These are phyloP conservation scores for Rutstroemia sp. DNA, from an alignment of 2,329 filamentous ascomycete genomes.

Conservation along the genomic window DNA sequence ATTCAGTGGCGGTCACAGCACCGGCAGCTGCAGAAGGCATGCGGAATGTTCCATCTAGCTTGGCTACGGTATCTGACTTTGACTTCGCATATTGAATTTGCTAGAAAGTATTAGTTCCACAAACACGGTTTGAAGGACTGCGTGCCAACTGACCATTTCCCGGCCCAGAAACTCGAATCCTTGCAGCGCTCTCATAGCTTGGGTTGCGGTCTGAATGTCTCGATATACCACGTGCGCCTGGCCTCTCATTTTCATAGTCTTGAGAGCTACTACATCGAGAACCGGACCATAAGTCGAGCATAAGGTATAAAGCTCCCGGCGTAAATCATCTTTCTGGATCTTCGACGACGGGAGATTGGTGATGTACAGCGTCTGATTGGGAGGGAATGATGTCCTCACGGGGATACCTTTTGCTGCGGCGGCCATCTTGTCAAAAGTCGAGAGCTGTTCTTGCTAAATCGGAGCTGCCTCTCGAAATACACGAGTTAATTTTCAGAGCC, in stretches of 20 bases:
- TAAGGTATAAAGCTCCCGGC: constrained; percentile 81
- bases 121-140: background rate
- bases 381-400: constrained; percentile 35
- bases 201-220: constrained; percentile 84
- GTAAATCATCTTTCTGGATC: constrained; percentile 80
- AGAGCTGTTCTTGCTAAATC: background rate
- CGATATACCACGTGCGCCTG: constrained; percentile 91
- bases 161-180: constrained; percentile 80
- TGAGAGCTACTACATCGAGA: constrained; percentile 83
- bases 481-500: constrained; percentile 1
- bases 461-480: background rate
- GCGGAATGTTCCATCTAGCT: constrained; percentile 85
- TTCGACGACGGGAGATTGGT: constrained; percentile 81
- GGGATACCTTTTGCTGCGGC: background rate
- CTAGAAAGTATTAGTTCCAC: constrained; percentile 38
- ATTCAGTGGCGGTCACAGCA: constrained; percentile 58
- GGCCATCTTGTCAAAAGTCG: background rate
- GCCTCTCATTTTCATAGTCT: constrained; percentile 86
- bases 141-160: constrained; percentile 61
- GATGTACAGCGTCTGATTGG: constrained; percentile 82
- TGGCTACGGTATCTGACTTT: constrained; percentile 81
- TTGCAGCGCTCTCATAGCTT: constrained; percentile 84
- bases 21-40: constrained; percentile 51
- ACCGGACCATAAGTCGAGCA: constrained; percentile 92
- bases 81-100: constrained; percentile 86